Evolutionary conservation across 2,329 filamentous ascomycete species (phyloP), one percentile per base, ranked within the genome.

Genomic region (Tolypocladium ovalisporum): DNA sequence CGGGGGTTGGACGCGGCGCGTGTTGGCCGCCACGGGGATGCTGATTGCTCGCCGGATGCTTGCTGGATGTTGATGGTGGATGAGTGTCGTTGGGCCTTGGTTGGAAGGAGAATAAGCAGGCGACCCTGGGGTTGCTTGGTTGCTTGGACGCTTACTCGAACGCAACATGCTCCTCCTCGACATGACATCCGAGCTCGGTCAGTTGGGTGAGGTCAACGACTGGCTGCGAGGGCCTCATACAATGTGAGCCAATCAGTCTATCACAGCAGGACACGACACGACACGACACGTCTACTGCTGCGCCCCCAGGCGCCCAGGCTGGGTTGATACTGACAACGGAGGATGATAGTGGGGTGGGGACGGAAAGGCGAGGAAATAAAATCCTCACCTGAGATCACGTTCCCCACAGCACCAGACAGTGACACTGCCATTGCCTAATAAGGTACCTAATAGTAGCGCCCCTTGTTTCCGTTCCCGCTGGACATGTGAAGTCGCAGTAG

Each of bases 231-330:
- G 27, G 44, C 47, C 9, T 51, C 27, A 6, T 51, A 12, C 27
- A 34, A 22, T 64, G 64, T 61, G 63, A 60, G 58, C 69, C 69
- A 71, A 71, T 71, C 68, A 71, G 60, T 67, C 61, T 58, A 67
- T 63, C 24, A 53, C 37, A 49, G 47, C 66, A 68, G 63, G 66
- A 65, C 65, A 64, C 55, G 58, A 59, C 58, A 60, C 40, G 40
- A 42, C 62, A 61, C 58, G 62, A 55, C 32, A 34, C 37, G 37
- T 40, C 19, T 36, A 56, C 52, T 58, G 60, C 60, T 68, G 61
- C 63, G 67, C 69, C 66, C 67, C 68, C 68, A 64, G 47, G 27
- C 47, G 29, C 47, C 47, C 29, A 34, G 47, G 47, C 29, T n/a
- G 47, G 27, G 13, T 49, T 24, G n/a, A 22, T 15, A 34, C 17